Evolutionary conservation across 345 rosid genomes (phyloP), one percentile per base, ranked within the genome.

Genomic region (Kernera saxatilis): DNA sequence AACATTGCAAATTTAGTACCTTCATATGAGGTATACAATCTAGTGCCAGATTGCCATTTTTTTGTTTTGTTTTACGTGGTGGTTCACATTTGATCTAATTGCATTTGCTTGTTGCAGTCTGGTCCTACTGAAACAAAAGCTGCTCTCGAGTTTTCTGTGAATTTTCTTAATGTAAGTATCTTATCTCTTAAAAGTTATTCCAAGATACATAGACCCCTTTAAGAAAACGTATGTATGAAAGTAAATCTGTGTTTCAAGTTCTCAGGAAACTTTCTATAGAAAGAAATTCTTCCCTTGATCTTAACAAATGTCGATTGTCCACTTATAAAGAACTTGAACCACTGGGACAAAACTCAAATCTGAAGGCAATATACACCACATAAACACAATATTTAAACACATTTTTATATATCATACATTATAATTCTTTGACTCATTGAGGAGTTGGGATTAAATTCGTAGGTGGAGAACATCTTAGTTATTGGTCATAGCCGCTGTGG

Each of bases 41-140:
- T 13, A 18, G 39, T 11, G n/a, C 13, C 13, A 29, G 51, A 55
- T 5, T 2, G 0, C 53, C 5, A 17, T 2, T 18, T 13, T 49
- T 25, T 26, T 53, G 13, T 51, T 36, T 21, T 32, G 4, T 53
- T 54, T 18, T 46, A 8, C 2, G n/a, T 33, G 26, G 4, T 75
- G 15, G 7, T 69, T 43, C 62, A 61, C 44, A 13, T 76, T 15
- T 75, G 30, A 69, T 63, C 8, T 51, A n/a, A 8, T 53, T 57
- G 18, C 51, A 53, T 54, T 21, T 61, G 15, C 29, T 0, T 78
- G 83, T 49, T 77, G 60, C 77, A 91, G 99, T 81, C 80, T 72
- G 98, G 95, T 56, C 97, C 97, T 21, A 81, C 96, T 32, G 99
- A 94, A 80, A 89, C 96, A 26, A 91, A 94, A 78, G 99, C 99